These are phyloP conservation scores for Coemansia sp. DNA, from an alignment of 192 early-diverging fungal genomes.

Conservation along the genomic window DNA sequence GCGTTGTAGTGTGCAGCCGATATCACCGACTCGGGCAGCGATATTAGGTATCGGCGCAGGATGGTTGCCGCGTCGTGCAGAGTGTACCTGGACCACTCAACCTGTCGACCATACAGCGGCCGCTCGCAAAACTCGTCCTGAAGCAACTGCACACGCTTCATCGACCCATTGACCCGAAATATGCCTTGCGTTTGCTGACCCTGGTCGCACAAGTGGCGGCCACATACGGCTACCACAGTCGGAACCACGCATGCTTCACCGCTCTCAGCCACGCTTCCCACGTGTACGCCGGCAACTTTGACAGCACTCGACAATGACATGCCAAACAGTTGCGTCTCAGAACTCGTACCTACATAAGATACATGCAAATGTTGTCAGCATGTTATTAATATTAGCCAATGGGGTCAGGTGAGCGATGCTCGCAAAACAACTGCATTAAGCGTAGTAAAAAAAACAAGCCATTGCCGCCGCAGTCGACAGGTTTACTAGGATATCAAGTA, in stretches of 20 bases:
- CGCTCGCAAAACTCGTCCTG: constrained; percentile 69
- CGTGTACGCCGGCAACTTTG: constrained; percentile 36
- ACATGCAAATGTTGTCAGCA: background rate
- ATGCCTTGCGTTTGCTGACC: constrained; percentile 68
- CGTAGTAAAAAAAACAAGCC: background rate
- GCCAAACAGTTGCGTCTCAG: constrained; percentile 43
- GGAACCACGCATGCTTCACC: constrained; percentile 54
- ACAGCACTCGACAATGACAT: constrained; percentile 38
- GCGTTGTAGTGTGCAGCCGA: constrained; percentile 64
- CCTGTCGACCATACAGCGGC: constrained; percentile 63
- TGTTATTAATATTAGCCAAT: background rate
- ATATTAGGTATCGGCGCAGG: constrained; percentile 70
- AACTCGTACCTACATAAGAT: constrained; percentile 18
- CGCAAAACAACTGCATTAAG: background rate
- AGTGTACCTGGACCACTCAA: constrained; percentile 69
- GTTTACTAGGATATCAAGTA: background rate
- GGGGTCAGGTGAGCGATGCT: background rate
- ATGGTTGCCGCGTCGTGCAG: constrained; percentile 81
- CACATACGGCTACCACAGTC: constrained; percentile 49
- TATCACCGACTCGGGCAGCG: constrained; percentile 76
- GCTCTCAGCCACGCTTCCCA: constrained; percentile 34
- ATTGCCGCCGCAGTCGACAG: background rate
- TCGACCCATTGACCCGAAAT: constrained; percentile 75
- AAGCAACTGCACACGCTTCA: constrained; percentile 70
- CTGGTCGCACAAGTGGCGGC: constrained; percentile 47